phyloP scores from a whole-genome alignment of 2,329 filamentous ascomycete species.

The Coniosporium tulheliwenetii region DNA sequence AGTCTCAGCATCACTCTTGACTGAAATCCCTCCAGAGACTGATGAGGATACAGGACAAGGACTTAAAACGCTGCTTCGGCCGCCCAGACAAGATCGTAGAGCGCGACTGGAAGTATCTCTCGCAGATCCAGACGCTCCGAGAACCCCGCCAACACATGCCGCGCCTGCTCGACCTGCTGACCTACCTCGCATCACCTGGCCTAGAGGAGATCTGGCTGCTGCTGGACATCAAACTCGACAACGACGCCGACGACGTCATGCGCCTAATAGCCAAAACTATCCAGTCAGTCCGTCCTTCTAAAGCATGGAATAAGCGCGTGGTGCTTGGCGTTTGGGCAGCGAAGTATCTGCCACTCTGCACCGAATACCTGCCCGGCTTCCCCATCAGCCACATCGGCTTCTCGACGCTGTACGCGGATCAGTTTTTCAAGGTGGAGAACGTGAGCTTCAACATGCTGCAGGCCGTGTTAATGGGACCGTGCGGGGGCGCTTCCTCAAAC shows the following conservation, averaged over 20 bases:
- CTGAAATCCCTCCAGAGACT: not conserved
- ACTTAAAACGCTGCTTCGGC: conserved; percentile 69
- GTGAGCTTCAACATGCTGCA: conserved; percentile 69
- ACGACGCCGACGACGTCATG: conserved; percentile 57
- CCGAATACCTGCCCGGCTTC: conserved; percentile 45
- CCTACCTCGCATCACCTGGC: conserved; percentile 50
- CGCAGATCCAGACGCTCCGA: conserved; percentile 48
- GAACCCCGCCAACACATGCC: conserved; percentile 60
- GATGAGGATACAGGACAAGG: conserved; percentile 39
- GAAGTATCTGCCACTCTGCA: conserved; percentile 50
- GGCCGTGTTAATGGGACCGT: conserved; percentile 48
- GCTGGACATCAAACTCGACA: conserved; percentile 77
- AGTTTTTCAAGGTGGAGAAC: conserved; percentile 52
- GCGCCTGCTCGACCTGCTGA: conserved; percentile 56
- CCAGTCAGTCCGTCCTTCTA: conserved; percentile 28
- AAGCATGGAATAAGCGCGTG: conserved; percentile 57
- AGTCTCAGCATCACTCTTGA: conserved; percentile 9
- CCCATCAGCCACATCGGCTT: conserved; percentile 53
- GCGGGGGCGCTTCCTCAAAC: conserved; percentile 51
- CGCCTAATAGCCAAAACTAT: conserved; percentile 50
- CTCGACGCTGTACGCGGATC: conserved; percentile 50
- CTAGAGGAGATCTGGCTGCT: conserved; percentile 61
- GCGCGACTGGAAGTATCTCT: conserved; percentile 60
- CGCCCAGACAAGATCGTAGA: conserved; percentile 56
- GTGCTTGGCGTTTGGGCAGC: conserved; percentile 70